A percentile compares a stretch with the other conserved stretches of the same genome.
phyloP scores from a whole-genome alignment of 2,329 filamentous ascomycete species.

The Aspergillus sojae region DNA sequence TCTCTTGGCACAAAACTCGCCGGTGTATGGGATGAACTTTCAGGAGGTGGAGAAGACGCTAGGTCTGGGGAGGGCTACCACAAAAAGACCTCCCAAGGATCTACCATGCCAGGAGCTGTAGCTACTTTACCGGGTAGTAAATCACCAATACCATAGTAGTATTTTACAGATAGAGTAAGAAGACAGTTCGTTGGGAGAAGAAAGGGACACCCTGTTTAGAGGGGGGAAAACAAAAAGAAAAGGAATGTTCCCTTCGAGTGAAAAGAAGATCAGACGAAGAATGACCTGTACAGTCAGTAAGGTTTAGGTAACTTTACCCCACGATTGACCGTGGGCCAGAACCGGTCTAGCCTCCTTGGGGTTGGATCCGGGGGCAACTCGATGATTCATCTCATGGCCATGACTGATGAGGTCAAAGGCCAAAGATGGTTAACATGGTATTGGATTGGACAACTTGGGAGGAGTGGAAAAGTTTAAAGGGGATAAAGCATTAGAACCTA shows the following conservation, averaged over 20 bases:
- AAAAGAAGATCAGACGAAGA: constrained; percentile 4
- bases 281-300: neutral
- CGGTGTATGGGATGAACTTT: neutral
- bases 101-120: neutral
- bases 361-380: neutral
- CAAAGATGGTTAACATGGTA: too few species aligned
- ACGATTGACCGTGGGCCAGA: constrained; percentile 27
- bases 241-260: neutral
- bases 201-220: neutral
- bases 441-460: too few species aligned
- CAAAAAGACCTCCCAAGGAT: neutral
- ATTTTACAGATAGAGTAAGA: neutral
- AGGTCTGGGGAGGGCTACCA: neutral
- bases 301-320: constrained; percentile 18
- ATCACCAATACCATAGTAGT: neutral
- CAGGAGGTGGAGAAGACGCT: neutral
- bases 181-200: neutral
- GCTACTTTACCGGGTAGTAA: neutral
- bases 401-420: neutral
- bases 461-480: too few species aligned
- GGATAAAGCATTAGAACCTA: neutral
- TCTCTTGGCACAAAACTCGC: neutral
- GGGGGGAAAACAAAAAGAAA: constrained; percentile 4
- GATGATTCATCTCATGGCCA: constrained; percentile 9
- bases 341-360: constrained; percentile 17